phyloP scores from a whole-genome alignment of 2,329 filamentous ascomycete genomes.

The Epichloe aotearoae region DNA sequence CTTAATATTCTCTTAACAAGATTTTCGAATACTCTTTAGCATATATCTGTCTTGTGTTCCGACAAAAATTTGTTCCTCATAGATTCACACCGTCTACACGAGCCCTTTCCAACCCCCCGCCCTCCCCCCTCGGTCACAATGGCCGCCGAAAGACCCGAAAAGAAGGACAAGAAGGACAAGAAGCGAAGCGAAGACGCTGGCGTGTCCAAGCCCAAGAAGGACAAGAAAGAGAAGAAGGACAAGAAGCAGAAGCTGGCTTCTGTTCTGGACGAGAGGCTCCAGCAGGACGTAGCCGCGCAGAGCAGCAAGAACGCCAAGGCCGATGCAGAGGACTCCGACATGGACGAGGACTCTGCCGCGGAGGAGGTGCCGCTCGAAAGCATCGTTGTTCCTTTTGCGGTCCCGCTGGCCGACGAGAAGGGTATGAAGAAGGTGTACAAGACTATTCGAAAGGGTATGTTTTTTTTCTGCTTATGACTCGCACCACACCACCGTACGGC shows the following conservation, averaged over 20 bases:
- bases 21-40: not conserved
- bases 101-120: no score
- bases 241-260: conserved; percentile 62
- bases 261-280: conserved; percentile 52
- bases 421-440: conserved; percentile 48
- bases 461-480: not conserved
- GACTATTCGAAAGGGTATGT: conserved; percentile 42
- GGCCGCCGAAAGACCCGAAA: conserved; percentile 35
- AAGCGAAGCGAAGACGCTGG: conserved; percentile 43
- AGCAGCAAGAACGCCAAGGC: conserved; percentile 21
- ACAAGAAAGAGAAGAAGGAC: conserved; percentile 53
- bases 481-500: no score
- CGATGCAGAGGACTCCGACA: conserved; percentile 30
- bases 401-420: conserved; percentile 71
- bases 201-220: conserved; percentile 42
- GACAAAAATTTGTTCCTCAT: not conserved
- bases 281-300: conserved; percentile 37
- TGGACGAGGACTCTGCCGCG: conserved; percentile 32
- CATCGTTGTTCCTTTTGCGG: conserved; percentile 70
- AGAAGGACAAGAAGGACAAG: conserved; percentile 47
- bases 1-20: not conserved
- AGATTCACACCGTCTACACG: no score
- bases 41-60: not conserved
- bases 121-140: conserved; percentile 17
- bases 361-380: conserved; percentile 28